A percentile compares a stretch with the other conserved stretches of the same genome.
Conservation (phyloP, 306 rosid species). For the Canavalia gladiata region DNA sequence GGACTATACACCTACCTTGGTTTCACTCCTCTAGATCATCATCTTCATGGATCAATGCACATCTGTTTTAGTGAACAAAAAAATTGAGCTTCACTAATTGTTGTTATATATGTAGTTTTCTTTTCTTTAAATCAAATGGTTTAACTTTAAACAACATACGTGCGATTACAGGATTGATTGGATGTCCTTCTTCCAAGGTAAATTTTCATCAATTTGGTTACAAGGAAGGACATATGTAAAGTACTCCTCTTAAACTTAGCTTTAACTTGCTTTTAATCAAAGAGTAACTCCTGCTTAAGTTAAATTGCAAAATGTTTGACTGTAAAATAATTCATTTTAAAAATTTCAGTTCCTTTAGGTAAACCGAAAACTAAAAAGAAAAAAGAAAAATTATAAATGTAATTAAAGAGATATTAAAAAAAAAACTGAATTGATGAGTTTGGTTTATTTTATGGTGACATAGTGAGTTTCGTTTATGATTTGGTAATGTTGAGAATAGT, state of each 20-base stretch:
- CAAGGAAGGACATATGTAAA: slow-evolving; percentile 11
- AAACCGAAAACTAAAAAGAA: neutral
- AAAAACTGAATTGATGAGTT: no score
- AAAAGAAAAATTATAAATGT: neutral
- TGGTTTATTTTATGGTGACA: no score
- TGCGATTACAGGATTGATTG: slow-evolving; percentile 18
- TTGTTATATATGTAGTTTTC: neutral
- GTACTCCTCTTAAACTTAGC: slow-evolving; percentile 6
- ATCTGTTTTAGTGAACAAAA: slow-evolving; percentile 40
- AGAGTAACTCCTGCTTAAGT: neutral
- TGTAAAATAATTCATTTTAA: neutral
- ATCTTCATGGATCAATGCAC: slow-evolving; percentile 44
- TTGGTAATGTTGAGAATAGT: neutral
- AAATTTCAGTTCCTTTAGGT: neutral
- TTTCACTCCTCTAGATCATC: slow-evolving; percentile 48
- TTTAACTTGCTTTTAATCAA: slow-evolving; percentile 22
- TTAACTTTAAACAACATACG: slow-evolving; percentile 51
- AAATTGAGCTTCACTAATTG: neutral
- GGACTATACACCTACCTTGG: slow-evolving; percentile 51
- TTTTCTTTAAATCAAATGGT: slow-evolving; percentile 30
- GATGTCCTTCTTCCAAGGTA: slow-evolving; percentile 52
- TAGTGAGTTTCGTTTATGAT: neutral
- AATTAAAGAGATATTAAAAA: neutral
- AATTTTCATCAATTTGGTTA: slow-evolving; percentile 38
- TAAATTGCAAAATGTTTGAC: neutral